Percentiles rank a stretch among this genome's conserved stretches.
Conservation (phyloP, 2,329 filamentous ascomycete genomes). For the Ophiocordyceps australis region DNA sequence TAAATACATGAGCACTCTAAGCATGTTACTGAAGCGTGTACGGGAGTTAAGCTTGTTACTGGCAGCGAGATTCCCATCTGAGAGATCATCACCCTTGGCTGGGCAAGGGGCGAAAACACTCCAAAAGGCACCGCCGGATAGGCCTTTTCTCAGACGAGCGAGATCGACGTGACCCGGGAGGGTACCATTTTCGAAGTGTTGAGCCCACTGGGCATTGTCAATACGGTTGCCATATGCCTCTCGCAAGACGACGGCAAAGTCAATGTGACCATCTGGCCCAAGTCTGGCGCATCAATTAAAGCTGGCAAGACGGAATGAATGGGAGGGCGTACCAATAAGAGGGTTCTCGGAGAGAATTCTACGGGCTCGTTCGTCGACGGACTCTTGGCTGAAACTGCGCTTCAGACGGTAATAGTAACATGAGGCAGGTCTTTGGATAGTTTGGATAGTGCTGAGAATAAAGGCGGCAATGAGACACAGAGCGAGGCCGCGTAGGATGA, state of each 20-base stretch:
- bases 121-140: conserved; percentile 82
- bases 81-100: conserved; percentile 51
- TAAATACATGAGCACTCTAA: neutral
- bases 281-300: neutral
- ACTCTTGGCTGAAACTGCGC: too few relatives aligned
- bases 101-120: conserved; percentile 72
- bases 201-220: conserved; percentile 53
- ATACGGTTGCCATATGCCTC: conserved; percentile 56
- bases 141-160: conserved; percentile 51
- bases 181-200: conserved; percentile 53
- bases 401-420: too few relatives aligned
- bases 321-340: conserved; percentile 23
- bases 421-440: too few relatives aligned
- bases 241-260: conserved; percentile 62
- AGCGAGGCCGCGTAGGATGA: too few relatives aligned
- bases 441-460: too few relatives aligned
- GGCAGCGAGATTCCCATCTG: conserved; percentile 49
- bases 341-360: conserved; percentile 25
- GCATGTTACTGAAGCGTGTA: neutral
- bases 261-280: conserved; percentile 69
- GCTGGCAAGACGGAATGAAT: neutral
- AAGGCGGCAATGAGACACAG: too few relatives aligned
- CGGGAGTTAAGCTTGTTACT: conserved; percentile 24
- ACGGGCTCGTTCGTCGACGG: conserved; percentile 25
- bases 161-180: conserved; percentile 61